Conservation (phyloP, 108 stramenopile species). For the Schizochytrium sp. region DNA sequence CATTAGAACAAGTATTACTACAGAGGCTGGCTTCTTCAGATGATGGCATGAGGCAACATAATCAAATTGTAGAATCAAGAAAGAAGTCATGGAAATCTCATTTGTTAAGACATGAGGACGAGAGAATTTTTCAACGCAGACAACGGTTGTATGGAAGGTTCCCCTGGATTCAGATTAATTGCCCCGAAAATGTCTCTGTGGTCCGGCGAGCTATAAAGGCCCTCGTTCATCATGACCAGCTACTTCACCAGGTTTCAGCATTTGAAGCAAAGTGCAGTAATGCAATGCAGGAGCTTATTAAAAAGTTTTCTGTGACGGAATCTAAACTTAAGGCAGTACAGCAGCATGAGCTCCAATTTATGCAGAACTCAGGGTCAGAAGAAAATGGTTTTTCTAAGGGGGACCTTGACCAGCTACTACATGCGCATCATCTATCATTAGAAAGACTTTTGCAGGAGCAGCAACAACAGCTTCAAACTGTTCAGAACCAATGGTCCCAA, state of each 20-base stretch:
- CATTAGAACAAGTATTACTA: background rate
- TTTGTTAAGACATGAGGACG: too few relatives aligned
- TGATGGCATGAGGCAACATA: too few relatives aligned
- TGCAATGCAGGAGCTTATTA: background rate
- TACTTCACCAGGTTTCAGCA: background rate
- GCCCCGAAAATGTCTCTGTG: background rate
- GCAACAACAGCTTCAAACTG: background rate
- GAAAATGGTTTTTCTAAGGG: background rate
- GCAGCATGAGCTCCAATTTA: slow-evolving; percentile 1
- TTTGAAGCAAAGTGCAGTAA: background rate
- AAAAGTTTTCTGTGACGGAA: background rate
- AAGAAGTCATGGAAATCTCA: too few relatives aligned
- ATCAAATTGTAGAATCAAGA: too few relatives aligned
- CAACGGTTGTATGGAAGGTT: background rate
- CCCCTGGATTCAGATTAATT: background rate
- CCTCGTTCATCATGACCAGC: background rate
- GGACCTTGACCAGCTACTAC: background rate
- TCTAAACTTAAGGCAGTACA: background rate
- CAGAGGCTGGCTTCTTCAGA: too few relatives aligned
- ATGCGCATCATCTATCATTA: background rate
- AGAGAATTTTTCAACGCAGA: background rate
- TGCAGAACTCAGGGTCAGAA: background rate
- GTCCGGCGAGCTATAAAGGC: background rate
- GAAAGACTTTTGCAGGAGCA: background rate
- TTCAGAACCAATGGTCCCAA: too few relatives aligned